Base-by-base conservation (phyloP, 2,329 filamentous ascomycete species). In the Mycosphaerelloides madeirae region DNA sequence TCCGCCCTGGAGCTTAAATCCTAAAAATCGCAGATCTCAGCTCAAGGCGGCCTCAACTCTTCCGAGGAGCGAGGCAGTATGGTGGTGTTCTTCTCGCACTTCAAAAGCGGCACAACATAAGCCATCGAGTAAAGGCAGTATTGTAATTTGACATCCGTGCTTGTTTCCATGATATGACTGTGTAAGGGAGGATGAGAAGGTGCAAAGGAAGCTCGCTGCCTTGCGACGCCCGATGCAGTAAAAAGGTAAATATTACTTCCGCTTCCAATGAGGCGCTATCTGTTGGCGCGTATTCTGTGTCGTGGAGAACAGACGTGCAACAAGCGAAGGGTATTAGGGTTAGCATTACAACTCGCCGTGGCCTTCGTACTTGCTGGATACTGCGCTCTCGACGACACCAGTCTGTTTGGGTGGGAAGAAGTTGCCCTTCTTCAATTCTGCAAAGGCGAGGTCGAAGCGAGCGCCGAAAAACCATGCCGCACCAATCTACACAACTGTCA, bases 61-160 rank as follows among this genome's bases (percentile, higher is more conserved):
- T 52, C 43, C 48, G 46, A 47, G 54, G 53, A 55, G 44, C 50
- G 50, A 58, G 45, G 39, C 44, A 54, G 46, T 43, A 29, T 40
- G 39, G 33, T 59, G 36, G 35, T 59, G 5, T 25, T 52, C 33
- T 93, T 76, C 94, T 80, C 93, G 89, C 89, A 95, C 88, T 88
- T 95, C 88, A 53, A 90, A 55, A 39, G 53, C 87, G 89, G 89
- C 90, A 88, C 90, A 93, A 90, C 81, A 79, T 76, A 81, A 89
- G 87, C 84, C 87, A 95, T 68, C 83, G 71, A 57, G 65, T 62
- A 66, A 66, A 39, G 83, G 82, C 83, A 80, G 80, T 76, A 85
- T 91, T 93, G 90, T 82, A 96, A 95, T 95, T 95, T 95, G 89
- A 96, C 89, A 95, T 95, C 87, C 85, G 87, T 95, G 90, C 90